Conservation (phyloP, 2,329 filamentous ascomycete genomes). For the Rhexocercosporidium sp. region DNA sequence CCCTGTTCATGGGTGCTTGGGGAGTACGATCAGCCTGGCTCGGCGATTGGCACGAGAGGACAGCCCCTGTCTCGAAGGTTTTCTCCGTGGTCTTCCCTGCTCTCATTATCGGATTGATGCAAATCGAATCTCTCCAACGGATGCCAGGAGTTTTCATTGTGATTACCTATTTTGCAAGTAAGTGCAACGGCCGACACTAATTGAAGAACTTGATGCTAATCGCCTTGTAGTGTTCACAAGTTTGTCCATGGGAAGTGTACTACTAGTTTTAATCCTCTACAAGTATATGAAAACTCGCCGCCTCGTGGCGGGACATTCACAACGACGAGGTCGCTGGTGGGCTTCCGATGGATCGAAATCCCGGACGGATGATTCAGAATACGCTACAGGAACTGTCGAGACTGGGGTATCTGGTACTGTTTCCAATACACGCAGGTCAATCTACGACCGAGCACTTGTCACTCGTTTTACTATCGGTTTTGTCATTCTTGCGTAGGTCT, state of each 20-base stretch:
- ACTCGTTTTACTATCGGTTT: conserved; percentile 53
- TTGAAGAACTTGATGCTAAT: neutral
- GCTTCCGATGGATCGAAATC: conserved; percentile 29
- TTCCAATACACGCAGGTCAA: conserved; percentile 37
- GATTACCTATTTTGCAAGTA: conserved; percentile 47
- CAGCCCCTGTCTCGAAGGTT: conserved; percentile 42
- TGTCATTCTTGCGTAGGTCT: conserved; percentile 43
- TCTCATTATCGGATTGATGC: conserved; percentile 44
- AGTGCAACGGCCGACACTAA: conserved; percentile 25
- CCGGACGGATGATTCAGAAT: conserved; percentile 9
- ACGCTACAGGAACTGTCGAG: conserved; percentile 13
- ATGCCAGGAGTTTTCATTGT: conserved; percentile 42
- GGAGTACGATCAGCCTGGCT: conserved; percentile 38
- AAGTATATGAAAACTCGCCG: conserved; percentile 49
- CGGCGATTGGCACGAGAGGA: conserved; percentile 37
- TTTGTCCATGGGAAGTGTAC: conserved; percentile 44
- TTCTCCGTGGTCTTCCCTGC: conserved; percentile 46
- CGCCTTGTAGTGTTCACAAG: conserved; percentile 46
- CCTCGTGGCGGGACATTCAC: conserved; percentile 41
- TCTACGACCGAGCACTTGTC: conserved; percentile 53
- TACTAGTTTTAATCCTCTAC: conserved; percentile 47
- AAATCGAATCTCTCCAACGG: conserved; percentile 38
- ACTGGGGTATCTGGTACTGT: conserved; percentile 21
- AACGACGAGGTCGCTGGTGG: conserved; percentile 38
- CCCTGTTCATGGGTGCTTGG: conserved; percentile 46